Evolutionary conservation across 1,284 basidiomycete genomes (phyloP), one percentile per base, ranked within the genome.

Genomic region (Singerocomus inundabilis): DNA sequence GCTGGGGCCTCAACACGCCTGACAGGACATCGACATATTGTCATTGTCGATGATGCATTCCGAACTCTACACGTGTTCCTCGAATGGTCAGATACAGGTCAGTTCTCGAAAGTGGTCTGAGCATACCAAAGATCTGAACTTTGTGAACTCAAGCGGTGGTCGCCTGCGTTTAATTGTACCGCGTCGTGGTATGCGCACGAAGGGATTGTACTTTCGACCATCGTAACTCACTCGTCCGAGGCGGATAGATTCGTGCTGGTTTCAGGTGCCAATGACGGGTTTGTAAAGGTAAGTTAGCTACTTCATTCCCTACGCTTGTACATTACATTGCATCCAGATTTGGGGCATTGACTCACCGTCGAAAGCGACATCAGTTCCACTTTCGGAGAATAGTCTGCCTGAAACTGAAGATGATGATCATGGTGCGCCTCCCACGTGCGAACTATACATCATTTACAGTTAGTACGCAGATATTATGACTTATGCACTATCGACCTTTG

Each of bases 221-320:
- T 84, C 28, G 70, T 88, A 35, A 78, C 79, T 0, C 63, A 54
- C 53, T 54, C 59, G 10, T 33, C 53, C 28, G 59, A 66, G 13
- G 53, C 56, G 29, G 68, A 71, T 24, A 67, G 67, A 21, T 73
- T 71, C 45, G 70, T 72, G 10, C 74, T 95, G 4, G 72, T 94
- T 31, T 92, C 93, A 0, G 91, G 92, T 10, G 92, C 87, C 0
- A 93, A 89, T 59, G 93, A 96, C 57, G 83, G 85, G 34, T 78
- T 83, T 49, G 84, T 95, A 63, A 93, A 93, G 71, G 89, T 88
- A 55, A 30, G 57, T 5, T 26, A 35, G 46, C 31, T n/a, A 25
- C 46, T 33, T 15, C 30, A 24, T 44, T 18, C 13, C 15, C 11
- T 18, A 11, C 25, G 5, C 24, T 26, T 13, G 2, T 38, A 15